Evolutionary conservation across 768 basidiomycete species (phyloP).

Genomic region (Paxillus involutus): DNA sequence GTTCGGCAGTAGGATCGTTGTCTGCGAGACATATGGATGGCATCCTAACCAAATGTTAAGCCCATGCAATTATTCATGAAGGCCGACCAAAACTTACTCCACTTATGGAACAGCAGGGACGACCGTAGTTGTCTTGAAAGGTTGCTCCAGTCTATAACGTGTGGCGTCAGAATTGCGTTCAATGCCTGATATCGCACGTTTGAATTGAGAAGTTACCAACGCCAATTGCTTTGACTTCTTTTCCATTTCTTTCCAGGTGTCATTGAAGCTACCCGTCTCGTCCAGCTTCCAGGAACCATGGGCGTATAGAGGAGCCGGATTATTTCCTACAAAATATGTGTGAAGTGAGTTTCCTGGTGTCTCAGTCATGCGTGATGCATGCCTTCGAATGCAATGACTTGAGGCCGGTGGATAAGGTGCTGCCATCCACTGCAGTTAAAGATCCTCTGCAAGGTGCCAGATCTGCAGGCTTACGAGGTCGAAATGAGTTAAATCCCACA

Average conservation of each 20-base stretch:
- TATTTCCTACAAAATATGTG: conserved; percentile 4
- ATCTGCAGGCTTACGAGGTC: conserved; percentile 41
- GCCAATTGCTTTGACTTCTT: conserved; percentile 45
- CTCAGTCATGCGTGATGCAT: neutral
- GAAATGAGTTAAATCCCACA: conserved; percentile 31
- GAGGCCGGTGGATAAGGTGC: conserved; percentile 44
- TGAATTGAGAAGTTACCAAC: conserved; percentile 60
- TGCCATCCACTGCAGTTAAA: neutral
- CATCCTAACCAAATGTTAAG: too few relatives aligned
- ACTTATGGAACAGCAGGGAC: conserved; percentile 49
- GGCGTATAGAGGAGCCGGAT: conserved; percentile 18
- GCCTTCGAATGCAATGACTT: conserved; percentile 23
- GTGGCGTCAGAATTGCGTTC: neutral
- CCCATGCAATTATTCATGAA: conserved; percentile 35
- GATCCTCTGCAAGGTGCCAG: neutral
- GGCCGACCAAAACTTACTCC: conserved; percentile 7
- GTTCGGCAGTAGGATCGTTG: conserved; percentile 41
- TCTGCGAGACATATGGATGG: conserved; percentile 46
- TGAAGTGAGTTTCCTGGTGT: neutral
- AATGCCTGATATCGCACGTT: conserved; percentile 36
- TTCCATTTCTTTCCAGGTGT: conserved; percentile 34
- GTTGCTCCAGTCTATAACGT: too few relatives aligned
- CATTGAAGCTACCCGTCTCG: conserved; percentile 31
- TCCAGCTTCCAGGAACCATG: conserved; percentile 17
- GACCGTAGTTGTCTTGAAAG: conserved; percentile 29